These are phyloP conservation scores for Verticillium klebahnii DNA, from an alignment of 2,329 filamentous ascomycete species.

Conservation along the genomic window DNA sequence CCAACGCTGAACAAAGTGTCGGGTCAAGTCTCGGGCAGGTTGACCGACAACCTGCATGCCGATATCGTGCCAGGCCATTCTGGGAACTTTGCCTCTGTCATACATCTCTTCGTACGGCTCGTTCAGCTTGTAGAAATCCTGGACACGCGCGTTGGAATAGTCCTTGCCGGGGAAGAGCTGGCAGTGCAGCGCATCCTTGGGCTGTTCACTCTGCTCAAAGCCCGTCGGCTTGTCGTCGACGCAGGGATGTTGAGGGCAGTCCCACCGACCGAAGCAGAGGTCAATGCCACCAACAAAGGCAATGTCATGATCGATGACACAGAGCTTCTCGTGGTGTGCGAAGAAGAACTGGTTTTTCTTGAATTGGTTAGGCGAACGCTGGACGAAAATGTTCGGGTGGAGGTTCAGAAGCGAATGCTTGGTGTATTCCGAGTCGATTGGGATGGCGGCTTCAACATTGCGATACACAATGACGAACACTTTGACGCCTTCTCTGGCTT, in stretches of 20 bases:
- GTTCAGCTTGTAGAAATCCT: constrained; percentile 89
- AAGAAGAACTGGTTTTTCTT: constrained; percentile 99
- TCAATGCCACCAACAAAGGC: constrained; percentile 96
- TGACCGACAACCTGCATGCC: constrained; percentile 97
- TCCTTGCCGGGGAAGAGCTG: constrained; percentile 97
- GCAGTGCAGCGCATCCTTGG: constrained; percentile 88
- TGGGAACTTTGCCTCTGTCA: constrained; percentile 77
- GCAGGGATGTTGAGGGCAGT: constrained; percentile 87
- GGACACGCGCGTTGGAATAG: constrained; percentile 92
- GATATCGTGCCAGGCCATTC: constrained; percentile 99
- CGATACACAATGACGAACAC: constrained; percentile 97
- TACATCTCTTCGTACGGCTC: constrained; percentile 99
- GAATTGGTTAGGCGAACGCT: constrained; percentile 94
- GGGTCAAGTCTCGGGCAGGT: constrained; percentile 85
- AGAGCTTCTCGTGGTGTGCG: constrained; percentile 98
- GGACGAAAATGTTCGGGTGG: constrained; percentile 93
- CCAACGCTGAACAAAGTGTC: constrained; percentile 97
- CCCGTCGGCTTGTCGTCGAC: constrained; percentile 93
- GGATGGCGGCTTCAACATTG: constrained; percentile 94
- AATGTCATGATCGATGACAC: constrained; percentile 90
- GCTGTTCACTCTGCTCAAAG: constrained; percentile 73
- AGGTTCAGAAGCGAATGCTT: constrained; percentile 94
- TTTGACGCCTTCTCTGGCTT: constrained; percentile 93
- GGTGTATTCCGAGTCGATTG: constrained; percentile 97
- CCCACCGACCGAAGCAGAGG: constrained; percentile 95